Evolutionary conservation across 805 yeast species (phyloP).

Genomic region (Myxozyma mucilagina): DNA sequence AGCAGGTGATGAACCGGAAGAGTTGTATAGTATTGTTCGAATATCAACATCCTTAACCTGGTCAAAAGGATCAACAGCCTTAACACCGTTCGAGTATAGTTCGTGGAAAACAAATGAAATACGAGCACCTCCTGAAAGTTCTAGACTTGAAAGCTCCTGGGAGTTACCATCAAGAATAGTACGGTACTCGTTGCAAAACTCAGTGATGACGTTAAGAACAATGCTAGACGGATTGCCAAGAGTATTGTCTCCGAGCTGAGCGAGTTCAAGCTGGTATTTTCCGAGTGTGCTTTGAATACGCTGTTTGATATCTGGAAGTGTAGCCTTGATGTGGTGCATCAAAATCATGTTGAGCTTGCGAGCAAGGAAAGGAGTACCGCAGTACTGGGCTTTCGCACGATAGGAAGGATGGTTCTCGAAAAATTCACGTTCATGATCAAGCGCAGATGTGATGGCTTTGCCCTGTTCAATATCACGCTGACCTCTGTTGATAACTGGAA

Average conservation of each 20-base stretch:
- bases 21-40: slow-evolving; percentile 93
- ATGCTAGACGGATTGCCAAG: slow-evolving; percentile 82
- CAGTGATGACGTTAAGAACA: slow-evolving; percentile 87
- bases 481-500: slow-evolving; percentile 95
- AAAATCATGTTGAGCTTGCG: slow-evolving; percentile 85
- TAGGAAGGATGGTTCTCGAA: slow-evolving; percentile 91
- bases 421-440: slow-evolving; percentile 73
- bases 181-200: slow-evolving; percentile 85
- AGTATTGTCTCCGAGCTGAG: slow-evolving; percentile 65
- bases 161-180: slow-evolving; percentile 92
- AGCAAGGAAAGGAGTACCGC: slow-evolving; percentile 98
- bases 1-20: slow-evolving; percentile 95
- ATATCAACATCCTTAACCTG: slow-evolving; percentile 94
- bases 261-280: slow-evolving; percentile 79
- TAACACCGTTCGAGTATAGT: slow-evolving; percentile 87
- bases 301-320: slow-evolving; percentile 89
- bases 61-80: slow-evolving; percentile 92
- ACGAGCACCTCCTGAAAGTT: slow-evolving; percentile 97
- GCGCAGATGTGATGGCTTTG: slow-evolving; percentile 85
- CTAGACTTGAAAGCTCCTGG: slow-evolving; percentile 82
- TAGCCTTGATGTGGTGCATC: slow-evolving; percentile 83
- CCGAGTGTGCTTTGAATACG: slow-evolving; percentile 81
- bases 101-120: slow-evolving; percentile 96
- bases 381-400: slow-evolving; percentile 88
- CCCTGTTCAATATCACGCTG: slow-evolving; percentile 90